These are phyloP conservation scores for Zizania palustris DNA, from an alignment of 202 grass and related monocot genomes.

Conservation along the genomic window DNA sequence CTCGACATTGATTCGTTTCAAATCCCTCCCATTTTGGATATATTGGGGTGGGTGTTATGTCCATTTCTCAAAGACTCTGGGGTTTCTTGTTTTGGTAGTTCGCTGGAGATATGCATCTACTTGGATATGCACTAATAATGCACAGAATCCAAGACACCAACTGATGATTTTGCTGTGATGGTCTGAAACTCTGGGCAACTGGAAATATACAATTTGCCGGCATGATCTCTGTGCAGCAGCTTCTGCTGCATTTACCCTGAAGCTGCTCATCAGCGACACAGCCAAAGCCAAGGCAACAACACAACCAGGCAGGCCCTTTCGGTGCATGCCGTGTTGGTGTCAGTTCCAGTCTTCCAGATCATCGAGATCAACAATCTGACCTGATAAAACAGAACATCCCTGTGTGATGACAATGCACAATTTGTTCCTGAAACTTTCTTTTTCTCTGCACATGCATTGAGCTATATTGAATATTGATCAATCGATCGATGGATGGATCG, in stretches of 20 bases:
- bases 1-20: slow-evolving; percentile 4
- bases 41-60: background rate
- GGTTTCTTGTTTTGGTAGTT: background rate
- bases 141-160: background rate
- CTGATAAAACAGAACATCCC: background rate
- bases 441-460: background rate
- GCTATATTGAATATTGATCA: background rate
- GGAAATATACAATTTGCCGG: background rate
- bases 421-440: background rate
- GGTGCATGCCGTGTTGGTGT: background rate
- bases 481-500: background rate
- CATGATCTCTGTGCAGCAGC: background rate
- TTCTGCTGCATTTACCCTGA: slow-evolving; percentile 27
- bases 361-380: background rate
- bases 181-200: background rate
- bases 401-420: background rate
- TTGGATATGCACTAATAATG: background rate
- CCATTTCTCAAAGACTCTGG: background rate
- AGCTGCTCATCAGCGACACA: slow-evolving; percentile 5
- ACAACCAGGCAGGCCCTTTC: background rate
- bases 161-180: background rate
- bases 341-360: background rate
- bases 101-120: background rate
- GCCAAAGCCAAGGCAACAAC: background rate
- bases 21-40: background rate